Base-by-base conservation (phyloP, 2,329 filamentous ascomycete species). In the Harringtonia lauricola region DNA sequence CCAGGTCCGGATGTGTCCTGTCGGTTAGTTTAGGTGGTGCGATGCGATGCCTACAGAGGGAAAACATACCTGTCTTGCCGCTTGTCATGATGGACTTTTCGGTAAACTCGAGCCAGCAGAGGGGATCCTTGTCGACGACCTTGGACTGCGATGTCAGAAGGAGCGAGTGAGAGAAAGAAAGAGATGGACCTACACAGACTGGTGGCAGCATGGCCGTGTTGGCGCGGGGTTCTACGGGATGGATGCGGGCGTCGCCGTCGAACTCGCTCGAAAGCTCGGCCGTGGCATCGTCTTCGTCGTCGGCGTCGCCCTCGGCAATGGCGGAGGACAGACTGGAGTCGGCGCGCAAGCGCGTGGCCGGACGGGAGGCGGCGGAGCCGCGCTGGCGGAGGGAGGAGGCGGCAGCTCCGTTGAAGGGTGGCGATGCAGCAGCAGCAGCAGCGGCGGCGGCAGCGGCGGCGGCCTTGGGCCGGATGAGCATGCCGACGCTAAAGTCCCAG, bases 401-500 rank as follows among this genome's bases (percentile, higher is more conserved):
- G 8, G 26, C 22, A 15, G 22, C 8, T 28, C 8, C 13, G 6
- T 15, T 6, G 35, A 26, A n/a, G n/a, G n/a, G n/a, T n/a, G n/a
- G n/a, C n/a, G n/a, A n/a, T n/a, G n/a, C n/a, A 9, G 36, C 21
- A 8, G 36, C 36, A 12, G 38, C 18, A 9, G 35, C 9, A 4
- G 35, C 39, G 6, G 39, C 24, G 10, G 37, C 24, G 3, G 43
- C 18, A 1, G 43, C 40, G n/a, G 41, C 12, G 22, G 18, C 44
- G 39, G 42, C 39, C 64, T 90, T 90, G 18, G 92, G 90, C 47
- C 89, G 76, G 62, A 94, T 86, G 54, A 98, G 71, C 90, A 96
- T 96, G 54, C 88, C 88, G 35, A 95, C 87, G 52, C 83, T 95
- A 60, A 98, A 98, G 66, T 98, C 92, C 92, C 92, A 98, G 13